Percentiles rank a stretch among this genome's conserved stretches.
phyloP scores from a whole-genome alignment of 2,329 filamentous ascomycete genomes.

The Xylaria sp. region DNA sequence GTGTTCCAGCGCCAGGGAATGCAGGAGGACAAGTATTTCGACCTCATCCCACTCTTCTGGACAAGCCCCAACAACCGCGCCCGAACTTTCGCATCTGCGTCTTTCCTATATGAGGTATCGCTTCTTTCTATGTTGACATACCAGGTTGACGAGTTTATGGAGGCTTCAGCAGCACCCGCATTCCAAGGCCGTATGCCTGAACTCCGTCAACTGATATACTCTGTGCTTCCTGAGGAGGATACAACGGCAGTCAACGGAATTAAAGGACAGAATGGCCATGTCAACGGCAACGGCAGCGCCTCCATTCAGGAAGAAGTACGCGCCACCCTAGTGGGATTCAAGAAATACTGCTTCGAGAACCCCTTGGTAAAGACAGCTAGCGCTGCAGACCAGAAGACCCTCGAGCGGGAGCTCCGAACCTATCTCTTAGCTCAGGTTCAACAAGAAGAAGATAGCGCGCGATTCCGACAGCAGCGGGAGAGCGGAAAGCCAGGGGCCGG shows the following conservation, averaged over 20 bases:
- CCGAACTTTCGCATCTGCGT: conserved; percentile 37
- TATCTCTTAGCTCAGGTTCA: conserved; percentile 38
- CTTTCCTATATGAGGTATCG: conserved; percentile 41
- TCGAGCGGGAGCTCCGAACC: conserved; percentile 35
- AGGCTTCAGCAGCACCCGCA: conserved; percentile 35
- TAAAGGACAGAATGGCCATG: conserved; percentile 18
- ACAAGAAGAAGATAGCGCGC: conserved; percentile 37
- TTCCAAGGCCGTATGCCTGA: conserved; percentile 29
- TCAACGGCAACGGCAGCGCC: conserved; percentile 30
- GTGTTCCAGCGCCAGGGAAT: conserved; percentile 41
- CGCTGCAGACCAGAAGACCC: conserved; percentile 27
- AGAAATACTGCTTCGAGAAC: conserved; percentile 35
- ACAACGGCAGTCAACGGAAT: not conserved
- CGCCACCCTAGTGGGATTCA: conserved; percentile 36
- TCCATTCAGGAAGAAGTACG: conserved; percentile 24
- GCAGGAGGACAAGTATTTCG: conserved; percentile 44
- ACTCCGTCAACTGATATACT: conserved; percentile 33
- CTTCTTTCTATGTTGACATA: conserved; percentile 41
- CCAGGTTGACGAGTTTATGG: conserved; percentile 43
- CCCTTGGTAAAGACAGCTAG: conserved; percentile 34
- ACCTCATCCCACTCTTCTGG: conserved; percentile 43
- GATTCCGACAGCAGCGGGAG: conserved; percentile 25
- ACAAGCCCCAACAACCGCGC: conserved; percentile 39
- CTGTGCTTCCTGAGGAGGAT: conserved; percentile 26
- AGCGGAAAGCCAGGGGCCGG: conserved; percentile 21